Conservation (phyloP, 306 rosid genomes). For the Acacia crassicarpa region DNA sequence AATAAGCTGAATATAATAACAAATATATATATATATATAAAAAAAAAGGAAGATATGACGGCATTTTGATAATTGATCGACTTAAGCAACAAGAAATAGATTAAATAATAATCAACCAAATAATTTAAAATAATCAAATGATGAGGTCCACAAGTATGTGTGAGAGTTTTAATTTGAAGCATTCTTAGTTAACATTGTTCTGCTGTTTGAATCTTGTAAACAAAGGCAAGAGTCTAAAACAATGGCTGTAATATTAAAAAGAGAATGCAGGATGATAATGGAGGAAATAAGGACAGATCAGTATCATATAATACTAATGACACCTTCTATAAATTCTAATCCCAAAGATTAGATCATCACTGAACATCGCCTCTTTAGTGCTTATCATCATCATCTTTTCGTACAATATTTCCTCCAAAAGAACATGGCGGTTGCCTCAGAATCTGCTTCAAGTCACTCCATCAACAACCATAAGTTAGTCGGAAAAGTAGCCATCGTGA, state of each 20-base stretch:
- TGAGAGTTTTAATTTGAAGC: too few relatives aligned
- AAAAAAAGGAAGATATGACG: too few relatives aligned
- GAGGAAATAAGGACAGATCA: too few relatives aligned
- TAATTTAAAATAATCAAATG: too few relatives aligned
- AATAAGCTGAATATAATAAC: too few relatives aligned
- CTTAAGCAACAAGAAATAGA: too few relatives aligned
- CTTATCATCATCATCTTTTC: not conserved
- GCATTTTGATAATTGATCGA: too few relatives aligned
- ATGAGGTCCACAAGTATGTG: too few relatives aligned
- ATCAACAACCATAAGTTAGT: constrained; percentile 21
- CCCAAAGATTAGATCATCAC: not conserved
- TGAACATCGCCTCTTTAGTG: too few relatives aligned
- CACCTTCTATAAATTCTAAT: not conserved
- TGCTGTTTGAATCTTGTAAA: not conserved
- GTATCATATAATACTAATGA: too few relatives aligned
- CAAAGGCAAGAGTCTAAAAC: not conserved
- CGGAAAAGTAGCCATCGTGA: constrained; percentile 57
- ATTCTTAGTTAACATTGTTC: not conserved
- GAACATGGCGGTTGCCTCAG: not conserved
- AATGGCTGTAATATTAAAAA: not conserved
- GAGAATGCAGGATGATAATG: not conserved
- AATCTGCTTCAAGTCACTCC: not conserved
- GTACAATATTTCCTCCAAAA: not conserved
- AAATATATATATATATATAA: too few relatives aligned
- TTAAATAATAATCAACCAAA: too few relatives aligned